A percentile compares a stretch with the other conserved stretches of the same genome.
phyloP scores from a whole-genome alignment of 176 grass and related monocot genomes.

The Tuctoria greenei region DNA sequence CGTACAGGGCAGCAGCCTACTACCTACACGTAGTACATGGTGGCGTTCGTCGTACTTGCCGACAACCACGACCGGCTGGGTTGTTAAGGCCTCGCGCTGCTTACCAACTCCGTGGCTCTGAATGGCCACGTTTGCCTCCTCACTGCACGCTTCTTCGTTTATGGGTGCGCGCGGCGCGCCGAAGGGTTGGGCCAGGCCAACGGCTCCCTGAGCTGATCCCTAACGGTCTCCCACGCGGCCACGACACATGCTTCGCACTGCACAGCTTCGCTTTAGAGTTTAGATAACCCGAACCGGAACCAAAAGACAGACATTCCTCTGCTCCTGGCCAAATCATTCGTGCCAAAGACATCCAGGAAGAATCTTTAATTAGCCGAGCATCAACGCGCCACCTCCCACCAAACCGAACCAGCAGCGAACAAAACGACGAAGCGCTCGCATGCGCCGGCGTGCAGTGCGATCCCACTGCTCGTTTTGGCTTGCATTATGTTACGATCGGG shows the following conservation, averaged over 20 bases:
- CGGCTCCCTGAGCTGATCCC: neutral
- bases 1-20: neutral
- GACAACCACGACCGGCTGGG: neutral
- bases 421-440: neutral
- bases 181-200: neutral
- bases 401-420: neutral
- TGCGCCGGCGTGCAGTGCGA: too few species aligned
- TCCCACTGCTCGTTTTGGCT: too few species aligned
- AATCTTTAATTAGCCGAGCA: neutral
- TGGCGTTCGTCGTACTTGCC: constrained; percentile 4
- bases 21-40: neutral
- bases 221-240: constrained; percentile 1
- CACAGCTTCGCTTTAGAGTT: neutral
- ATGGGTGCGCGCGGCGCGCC: neutral
- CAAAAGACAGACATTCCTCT: constrained; percentile 2
- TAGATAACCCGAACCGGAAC: neutral
- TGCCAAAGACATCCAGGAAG: neutral
- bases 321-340: neutral
- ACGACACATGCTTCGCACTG: neutral
- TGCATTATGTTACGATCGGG: neutral
- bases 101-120: neutral
- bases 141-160: too few species aligned
- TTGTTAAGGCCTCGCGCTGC: neutral
- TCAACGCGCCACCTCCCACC: too few species aligned
- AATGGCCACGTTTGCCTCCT: neutral